Evolutionary conservation across 2,329 filamentous ascomycete genomes (phyloP), one percentile per base, ranked within the genome.

Genomic region (Immersiporthe knoxdaviesiana): DNA sequence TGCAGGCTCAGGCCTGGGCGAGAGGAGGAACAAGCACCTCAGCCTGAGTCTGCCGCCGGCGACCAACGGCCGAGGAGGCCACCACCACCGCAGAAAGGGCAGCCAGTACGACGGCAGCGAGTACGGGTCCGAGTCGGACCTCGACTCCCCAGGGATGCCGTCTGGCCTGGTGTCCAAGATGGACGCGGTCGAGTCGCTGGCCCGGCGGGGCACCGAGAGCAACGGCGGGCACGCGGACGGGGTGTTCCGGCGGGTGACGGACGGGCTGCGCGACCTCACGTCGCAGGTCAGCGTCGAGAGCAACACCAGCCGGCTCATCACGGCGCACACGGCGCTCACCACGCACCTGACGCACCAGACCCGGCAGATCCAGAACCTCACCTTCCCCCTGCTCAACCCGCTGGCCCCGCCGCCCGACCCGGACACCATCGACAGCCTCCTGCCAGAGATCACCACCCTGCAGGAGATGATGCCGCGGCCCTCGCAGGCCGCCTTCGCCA

Each of bases 331-430:
- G 37, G 91, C 91, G 18, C 82, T 94, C 63, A 90, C 91, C 61
- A 91, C 91, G 27, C 91, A 96, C 76, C 83, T 95, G 59, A 84
- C 85, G 18, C 90, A 93, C 78, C 92, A 95, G 80, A 90, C 91
- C 63, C 90, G 92, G 66, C 88, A 90, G 71, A 82, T 96, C 12
- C 91, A 94, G 74, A 91, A 89, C 69, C 84, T 95, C 44, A 87
- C 90, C 2, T 92, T 92, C 73, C 87, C 84, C 39, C 81, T 95
- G 30, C 84, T 93, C 72, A 92, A 90, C 18, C 91, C 92, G 0
- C 83, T 92, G 32, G 85, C 88, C 16, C 80, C 88, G 30, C 83
- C 89, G 0, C 87, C 88, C 1, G 87, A 90, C 68, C 81, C 84
- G 12, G 90, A 91, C 67, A 86, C 86, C 37, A 88, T 93, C 72